A percentile compares a stretch with the other conserved stretches of the same genome.
Evolutionary conservation across 2,329 filamentous ascomycete species (phyloP).

Genomic region (Arthrobotrys sinensis): DNA sequence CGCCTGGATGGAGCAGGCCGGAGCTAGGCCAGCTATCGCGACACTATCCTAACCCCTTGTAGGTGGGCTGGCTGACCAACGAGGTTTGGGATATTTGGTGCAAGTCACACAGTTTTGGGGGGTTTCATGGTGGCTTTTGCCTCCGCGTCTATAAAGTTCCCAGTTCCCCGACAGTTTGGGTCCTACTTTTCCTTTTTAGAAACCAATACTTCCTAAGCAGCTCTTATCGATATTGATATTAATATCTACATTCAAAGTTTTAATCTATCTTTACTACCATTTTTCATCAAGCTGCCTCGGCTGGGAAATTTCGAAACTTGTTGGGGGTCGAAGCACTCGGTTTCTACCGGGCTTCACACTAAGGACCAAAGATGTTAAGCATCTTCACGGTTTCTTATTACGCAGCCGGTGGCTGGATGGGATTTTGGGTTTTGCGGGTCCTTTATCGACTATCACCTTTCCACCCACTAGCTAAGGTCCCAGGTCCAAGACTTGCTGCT

Average conservation of each 20-base stretch:
- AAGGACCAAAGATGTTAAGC: constrained; percentile 23
- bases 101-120: constrained; percentile 26
- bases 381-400: constrained; percentile 38
- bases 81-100: constrained; percentile 27
- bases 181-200: constrained; percentile 19
- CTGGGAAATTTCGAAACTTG: not conserved
- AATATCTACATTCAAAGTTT: not conserved
- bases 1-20: constrained; percentile 43
- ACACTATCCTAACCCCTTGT: constrained; percentile 14
- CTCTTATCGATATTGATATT: constrained; percentile 21
- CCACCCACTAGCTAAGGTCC: constrained; percentile 66
- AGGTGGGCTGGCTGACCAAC: constrained; percentile 17
- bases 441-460: constrained; percentile 66
- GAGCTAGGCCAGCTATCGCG: constrained; percentile 33
- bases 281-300: not conserved
- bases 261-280: not conserved
- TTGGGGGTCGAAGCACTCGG: constrained; percentile 1
- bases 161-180: constrained; percentile 17
- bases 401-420: constrained; percentile 27
- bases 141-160: constrained; percentile 32
- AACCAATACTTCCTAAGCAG: not conserved
- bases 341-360: not conserved
- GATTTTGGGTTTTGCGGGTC: constrained; percentile 56
- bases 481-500: constrained; percentile 67
- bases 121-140: constrained; percentile 19